phyloP scores from a whole-genome alignment of 2,329 filamentous ascomycete species.

The Sporothrix curviconia region DNA sequence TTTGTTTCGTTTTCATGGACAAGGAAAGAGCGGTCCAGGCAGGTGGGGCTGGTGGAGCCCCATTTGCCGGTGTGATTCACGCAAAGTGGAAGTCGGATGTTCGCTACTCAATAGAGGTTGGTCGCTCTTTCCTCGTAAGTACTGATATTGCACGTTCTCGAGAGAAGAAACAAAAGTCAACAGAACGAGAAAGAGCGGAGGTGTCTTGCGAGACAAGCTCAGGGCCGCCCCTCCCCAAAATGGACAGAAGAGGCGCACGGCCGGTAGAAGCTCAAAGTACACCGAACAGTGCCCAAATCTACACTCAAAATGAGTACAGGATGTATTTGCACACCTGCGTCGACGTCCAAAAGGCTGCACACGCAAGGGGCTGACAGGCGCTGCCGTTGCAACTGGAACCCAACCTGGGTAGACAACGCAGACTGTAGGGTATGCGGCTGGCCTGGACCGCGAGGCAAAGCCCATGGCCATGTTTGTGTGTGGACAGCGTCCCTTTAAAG shows the following conservation, averaged over 20 bases:
- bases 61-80: neutral
- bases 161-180: neutral
- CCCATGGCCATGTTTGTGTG: neutral
- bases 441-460: neutral
- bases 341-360: neutral
- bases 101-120: neutral
- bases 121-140: conserved; percentile 1
- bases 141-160: no score
- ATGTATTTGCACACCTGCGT: no score
- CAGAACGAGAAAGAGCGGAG: neutral
- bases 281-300: neutral
- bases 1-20: neutral
- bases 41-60: neutral
- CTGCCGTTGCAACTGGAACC: conserved; percentile 1
- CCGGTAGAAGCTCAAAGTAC: neutral
- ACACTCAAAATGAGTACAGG: no score
- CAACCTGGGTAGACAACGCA: neutral
- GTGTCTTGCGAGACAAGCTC: neutral
- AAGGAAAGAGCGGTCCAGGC: conserved; percentile 4
- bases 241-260: neutral
- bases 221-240: neutral
- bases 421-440: neutral
- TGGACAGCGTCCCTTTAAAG: conserved; percentile 4
- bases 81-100: neutral
- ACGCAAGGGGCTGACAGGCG: neutral